A percentile compares a stretch with the other conserved stretches of the same genome.
These are phyloP conservation scores for Acanthamoeba healyi DNA, from an alignment of 208 protist genomes.

Conservation along the genomic window DNA sequence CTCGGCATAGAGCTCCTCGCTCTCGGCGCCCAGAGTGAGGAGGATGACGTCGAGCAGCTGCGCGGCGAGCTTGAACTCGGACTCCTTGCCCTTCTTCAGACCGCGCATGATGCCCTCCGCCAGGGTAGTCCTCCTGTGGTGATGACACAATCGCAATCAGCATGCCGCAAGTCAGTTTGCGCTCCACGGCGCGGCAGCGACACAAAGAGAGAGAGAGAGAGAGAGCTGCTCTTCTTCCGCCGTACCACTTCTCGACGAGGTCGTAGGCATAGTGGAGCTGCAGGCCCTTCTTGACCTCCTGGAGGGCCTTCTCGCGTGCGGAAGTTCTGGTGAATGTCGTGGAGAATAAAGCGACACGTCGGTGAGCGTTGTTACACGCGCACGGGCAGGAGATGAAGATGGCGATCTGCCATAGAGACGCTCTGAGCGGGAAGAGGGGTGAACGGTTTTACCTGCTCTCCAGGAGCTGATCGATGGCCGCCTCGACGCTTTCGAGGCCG, in stretches of 20 bases:
- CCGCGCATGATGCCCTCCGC: constrained; percentile 43
- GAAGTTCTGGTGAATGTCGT: background rate
- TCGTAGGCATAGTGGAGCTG: constrained; percentile 38
- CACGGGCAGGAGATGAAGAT: background rate
- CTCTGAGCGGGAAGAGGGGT: background rate
- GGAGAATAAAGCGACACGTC: background rate
- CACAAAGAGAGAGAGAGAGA: too few relatives aligned
- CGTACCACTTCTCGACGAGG: constrained; percentile 64
- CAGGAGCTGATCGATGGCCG: constrained; percentile 60
- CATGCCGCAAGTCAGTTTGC: too few relatives aligned
- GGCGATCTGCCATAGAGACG: background rate
- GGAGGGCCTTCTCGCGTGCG: constrained; percentile 28
- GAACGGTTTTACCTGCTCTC: constrained; percentile 60
- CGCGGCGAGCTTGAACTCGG: constrained; percentile 41
- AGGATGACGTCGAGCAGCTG: constrained; percentile 52
- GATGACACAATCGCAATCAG: background rate
- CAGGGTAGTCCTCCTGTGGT: constrained; percentile 19
- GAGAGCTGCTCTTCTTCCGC: too few relatives aligned
- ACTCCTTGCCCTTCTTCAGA: constrained; percentile 55
- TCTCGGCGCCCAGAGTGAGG: constrained; percentile 52
- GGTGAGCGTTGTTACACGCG: background rate
- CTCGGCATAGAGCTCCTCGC: constrained; percentile 52
- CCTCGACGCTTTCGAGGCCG: background rate
- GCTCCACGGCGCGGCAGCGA: too few relatives aligned
- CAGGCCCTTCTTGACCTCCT: constrained; percentile 15